These are phyloP conservation scores for Lepidium sativum DNA, from an alignment of 345 rosid genomes.

Conservation along the genomic window DNA sequence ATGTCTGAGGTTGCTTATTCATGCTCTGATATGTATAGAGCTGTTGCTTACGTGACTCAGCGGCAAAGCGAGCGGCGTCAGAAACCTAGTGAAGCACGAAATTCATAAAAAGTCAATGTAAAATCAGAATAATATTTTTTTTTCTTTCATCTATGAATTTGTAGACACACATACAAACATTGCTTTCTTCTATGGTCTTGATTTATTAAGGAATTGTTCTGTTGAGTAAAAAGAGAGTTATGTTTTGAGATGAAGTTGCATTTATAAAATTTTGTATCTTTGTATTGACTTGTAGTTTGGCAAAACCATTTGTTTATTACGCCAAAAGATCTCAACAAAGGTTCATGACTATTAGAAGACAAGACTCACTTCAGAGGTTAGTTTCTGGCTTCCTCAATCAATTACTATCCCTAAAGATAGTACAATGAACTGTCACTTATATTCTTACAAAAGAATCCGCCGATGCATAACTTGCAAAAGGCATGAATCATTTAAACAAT, in stretches of 20 bases:
- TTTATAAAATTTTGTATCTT: not conserved
- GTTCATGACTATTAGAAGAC: no score
- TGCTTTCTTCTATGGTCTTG: not conserved
- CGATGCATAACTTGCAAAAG: constrained; percentile 4
- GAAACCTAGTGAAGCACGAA: constrained; percentile 14
- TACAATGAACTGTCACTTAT: not conserved
- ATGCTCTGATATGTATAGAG: constrained; percentile 40
- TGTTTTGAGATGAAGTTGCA: not conserved
- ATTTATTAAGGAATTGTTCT: not conserved
- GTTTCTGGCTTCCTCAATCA: no score
- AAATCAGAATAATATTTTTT: no score
- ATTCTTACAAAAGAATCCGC: constrained; percentile 8
- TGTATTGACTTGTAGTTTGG: not conserved
- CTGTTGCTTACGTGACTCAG: constrained; percentile 13
- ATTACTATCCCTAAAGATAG: no score
- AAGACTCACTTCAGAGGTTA: no score
- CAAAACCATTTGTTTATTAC: not conserved
- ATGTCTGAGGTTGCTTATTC: constrained; percentile 43
- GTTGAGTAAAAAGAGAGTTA: not conserved
- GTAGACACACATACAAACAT: not conserved
- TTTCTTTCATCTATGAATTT: no score
- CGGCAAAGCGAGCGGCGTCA: constrained; percentile 23
- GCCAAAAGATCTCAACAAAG: no score
- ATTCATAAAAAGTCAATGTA: constrained; percentile 1
- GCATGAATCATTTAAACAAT: constrained; percentile 7